Conservation (phyloP, 176 grass and related monocot species). For the Oryza brachyantha region DNA sequence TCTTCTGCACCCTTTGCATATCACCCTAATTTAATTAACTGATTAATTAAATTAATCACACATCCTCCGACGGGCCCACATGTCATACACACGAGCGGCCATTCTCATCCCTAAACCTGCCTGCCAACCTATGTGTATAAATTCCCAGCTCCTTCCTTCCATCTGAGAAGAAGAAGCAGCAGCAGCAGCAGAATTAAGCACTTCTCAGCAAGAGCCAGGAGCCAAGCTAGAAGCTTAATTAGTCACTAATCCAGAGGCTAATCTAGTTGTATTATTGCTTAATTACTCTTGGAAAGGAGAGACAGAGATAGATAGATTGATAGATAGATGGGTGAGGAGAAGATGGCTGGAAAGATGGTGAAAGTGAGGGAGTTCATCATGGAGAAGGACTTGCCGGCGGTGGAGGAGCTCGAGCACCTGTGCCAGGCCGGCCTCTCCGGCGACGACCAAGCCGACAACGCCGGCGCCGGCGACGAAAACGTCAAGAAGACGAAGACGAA, state of each 20-base stretch:
- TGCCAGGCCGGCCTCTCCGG: conserved; percentile 55
- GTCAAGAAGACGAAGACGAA: conserved; percentile 21
- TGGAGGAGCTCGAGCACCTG: conserved; percentile 60
- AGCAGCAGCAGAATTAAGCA: conserved; percentile 14
- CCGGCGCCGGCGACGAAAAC: background rate
- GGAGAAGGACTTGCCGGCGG: conserved; percentile 44
- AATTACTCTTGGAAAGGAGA: background rate
- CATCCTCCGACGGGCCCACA: conserved; percentile 24
- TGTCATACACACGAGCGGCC: background rate
- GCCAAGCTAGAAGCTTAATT: conserved; percentile 8
- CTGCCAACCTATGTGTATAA: conserved; percentile 44
- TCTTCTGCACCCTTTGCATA: conserved; percentile 17
- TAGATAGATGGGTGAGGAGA: conserved; percentile 2
- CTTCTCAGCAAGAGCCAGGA: background rate
- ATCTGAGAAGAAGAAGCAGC: conserved; percentile 9
- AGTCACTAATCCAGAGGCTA: background rate
- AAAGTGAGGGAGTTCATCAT: conserved; percentile 63
- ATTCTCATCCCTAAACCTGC: background rate
- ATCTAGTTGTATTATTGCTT: background rate
- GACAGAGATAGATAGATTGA: background rate
- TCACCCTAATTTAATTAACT: background rate
- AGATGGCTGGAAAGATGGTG: background rate
- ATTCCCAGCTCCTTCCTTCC: conserved; percentile 32
- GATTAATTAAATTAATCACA: background rate
- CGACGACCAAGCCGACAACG: conserved; percentile 9